Conservation (phyloP, 768 basidiomycete species). For the Solioccasus polychromus region DNA sequence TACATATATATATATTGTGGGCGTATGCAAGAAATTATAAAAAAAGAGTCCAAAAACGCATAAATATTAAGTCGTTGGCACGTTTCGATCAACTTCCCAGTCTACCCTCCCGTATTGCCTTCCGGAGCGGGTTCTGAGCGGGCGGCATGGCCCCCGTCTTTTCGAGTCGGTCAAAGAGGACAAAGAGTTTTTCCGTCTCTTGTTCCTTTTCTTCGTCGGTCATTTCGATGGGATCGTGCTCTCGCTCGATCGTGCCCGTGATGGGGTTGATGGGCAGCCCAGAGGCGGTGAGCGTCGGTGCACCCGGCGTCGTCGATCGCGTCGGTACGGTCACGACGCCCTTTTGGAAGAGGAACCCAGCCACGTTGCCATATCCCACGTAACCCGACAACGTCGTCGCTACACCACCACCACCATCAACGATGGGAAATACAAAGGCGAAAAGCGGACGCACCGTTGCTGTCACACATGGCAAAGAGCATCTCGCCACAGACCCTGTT, state of each 20-base stretch:
- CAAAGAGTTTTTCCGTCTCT: constrained; percentile 90
- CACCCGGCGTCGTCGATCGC: constrained; percentile 30
- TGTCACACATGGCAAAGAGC: constrained; percentile 79
- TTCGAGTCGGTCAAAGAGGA: constrained; percentile 87
- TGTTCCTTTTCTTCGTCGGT: constrained; percentile 92
- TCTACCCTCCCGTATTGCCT: constrained; percentile 47
- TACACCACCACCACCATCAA: constrained; percentile 19
- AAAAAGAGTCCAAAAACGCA: no score
- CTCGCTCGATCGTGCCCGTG: constrained; percentile 64
- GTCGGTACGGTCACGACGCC: constrained; percentile 69
- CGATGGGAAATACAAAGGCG: not conserved
- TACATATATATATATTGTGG: no score
- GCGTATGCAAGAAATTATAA: no score
- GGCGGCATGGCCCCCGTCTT: constrained; percentile 65
- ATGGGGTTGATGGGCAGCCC: constrained; percentile 73
- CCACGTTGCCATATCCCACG: constrained; percentile 94
- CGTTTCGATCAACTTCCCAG: not conserved
- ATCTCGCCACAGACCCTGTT: constrained; percentile 84
- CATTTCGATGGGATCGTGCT: constrained; percentile 56
- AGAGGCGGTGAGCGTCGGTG: constrained; percentile 32
- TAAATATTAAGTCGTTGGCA: no score
- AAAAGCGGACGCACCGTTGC: constrained; percentile 57
- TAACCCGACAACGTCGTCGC: constrained; percentile 72
- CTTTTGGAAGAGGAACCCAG: constrained; percentile 91
- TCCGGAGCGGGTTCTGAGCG: constrained; percentile 69